phyloP scores from a whole-genome alignment of 108 stramenopile genomes.

The Cyclotella cryptica region DNA sequence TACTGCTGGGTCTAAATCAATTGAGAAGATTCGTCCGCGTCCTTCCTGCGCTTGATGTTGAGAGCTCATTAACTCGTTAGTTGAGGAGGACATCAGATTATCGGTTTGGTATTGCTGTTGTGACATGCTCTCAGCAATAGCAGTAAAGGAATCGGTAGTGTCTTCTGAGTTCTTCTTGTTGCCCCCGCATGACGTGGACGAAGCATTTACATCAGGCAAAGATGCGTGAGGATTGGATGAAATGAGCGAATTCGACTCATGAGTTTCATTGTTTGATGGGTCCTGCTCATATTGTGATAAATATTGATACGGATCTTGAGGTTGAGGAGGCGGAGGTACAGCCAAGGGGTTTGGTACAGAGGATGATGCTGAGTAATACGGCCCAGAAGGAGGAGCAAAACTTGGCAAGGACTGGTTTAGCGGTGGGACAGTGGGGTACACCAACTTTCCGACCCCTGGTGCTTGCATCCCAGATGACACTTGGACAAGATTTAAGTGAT shows the following conservation, averaged over 20 bases:
- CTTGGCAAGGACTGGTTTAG: slow-evolving; percentile 2
- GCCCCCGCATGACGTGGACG: slow-evolving; percentile 2
- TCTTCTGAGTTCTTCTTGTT: not conserved
- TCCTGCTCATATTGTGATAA: not conserved
- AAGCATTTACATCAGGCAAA: not conserved
- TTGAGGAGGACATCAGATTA: slow-evolving; percentile 18
- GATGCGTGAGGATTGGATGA: slow-evolving; percentile 23
- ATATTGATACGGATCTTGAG: slow-evolving; percentile 13
- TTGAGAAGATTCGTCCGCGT: slow-evolving; percentile 74
- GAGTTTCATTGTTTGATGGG: not conserved
- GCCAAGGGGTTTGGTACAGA: slow-evolving; percentile 75
- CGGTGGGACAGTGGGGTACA: slow-evolving; percentile 3
- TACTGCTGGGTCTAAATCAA: slow-evolving; percentile 80
- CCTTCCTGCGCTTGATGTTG: slow-evolving; percentile 7
- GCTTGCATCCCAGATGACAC: not conserved
- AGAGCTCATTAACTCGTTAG: slow-evolving; percentile 17
- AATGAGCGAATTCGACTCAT: slow-evolving; percentile 38
- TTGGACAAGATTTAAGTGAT: not conserved
- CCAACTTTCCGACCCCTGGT: not conserved
- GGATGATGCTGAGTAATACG: slow-evolving; percentile 2
- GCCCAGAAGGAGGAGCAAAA: not conserved
- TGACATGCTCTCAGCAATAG: slow-evolving; percentile 33
- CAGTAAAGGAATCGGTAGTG: slow-evolving; percentile 5
- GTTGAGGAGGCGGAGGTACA: slow-evolving; percentile 10
- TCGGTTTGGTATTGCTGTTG: slow-evolving; percentile 29